Conservation (phyloP, 1,284 basidiomycete genomes). For the Trichosporon coremiiforme region DNA sequence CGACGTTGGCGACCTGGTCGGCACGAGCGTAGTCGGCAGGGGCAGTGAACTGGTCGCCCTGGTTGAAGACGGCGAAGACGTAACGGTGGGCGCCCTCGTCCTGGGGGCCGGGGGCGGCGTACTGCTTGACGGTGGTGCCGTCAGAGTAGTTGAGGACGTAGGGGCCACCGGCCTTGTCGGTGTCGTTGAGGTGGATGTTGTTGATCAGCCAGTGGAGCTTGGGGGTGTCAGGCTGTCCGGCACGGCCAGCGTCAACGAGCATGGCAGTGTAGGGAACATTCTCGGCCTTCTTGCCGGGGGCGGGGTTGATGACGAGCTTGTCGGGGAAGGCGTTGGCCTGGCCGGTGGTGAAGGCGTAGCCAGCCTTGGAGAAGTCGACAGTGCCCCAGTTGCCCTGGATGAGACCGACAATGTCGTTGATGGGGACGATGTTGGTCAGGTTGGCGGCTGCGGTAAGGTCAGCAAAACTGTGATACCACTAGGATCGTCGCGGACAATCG, state of each 20-base stretch:
- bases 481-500: background rate
- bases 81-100: constrained; percentile 72
- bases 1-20: constrained; percentile 63
- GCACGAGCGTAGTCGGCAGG: constrained; percentile 64
- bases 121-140: constrained; percentile 60
- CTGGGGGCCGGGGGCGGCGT: constrained; percentile 68
- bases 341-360: constrained; percentile 23
- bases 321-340: constrained; percentile 81
- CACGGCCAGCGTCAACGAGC: constrained; percentile 69
- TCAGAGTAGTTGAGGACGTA: constrained; percentile 30
- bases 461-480: background rate
- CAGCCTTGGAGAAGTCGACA: constrained; percentile 23
- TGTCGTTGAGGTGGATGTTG: constrained; percentile 61
- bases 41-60: constrained; percentile 61
- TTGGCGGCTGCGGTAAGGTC: constrained; percentile 2
- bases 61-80: constrained; percentile 33
- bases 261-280: constrained; percentile 63
- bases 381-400: constrained; percentile 24
- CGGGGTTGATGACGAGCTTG: constrained; percentile 77
- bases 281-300: background rate
- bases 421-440: constrained; percentile 24
- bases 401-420: constrained; percentile 28
- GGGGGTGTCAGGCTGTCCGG: constrained; percentile 59
- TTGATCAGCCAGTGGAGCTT: constrained; percentile 80
- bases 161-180: constrained; percentile 58